Evolutionary conservation across 768 basidiomycete species (phyloP).

Genomic region (Baorangia bicolor): DNA sequence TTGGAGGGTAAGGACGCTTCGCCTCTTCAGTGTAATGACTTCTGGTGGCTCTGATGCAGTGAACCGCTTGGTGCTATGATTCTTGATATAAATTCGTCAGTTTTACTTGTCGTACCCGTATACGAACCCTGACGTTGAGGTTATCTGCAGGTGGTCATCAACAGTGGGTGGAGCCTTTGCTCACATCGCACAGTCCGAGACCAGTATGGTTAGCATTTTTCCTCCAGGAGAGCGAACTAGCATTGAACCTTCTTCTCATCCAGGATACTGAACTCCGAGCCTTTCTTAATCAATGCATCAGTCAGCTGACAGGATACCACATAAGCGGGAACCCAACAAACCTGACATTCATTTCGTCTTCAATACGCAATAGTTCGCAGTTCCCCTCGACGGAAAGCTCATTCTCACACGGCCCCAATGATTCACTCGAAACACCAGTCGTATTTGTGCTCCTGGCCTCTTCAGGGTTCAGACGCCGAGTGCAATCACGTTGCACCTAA

Average conservation of each 20-base stretch:
- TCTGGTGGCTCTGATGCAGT: background rate
- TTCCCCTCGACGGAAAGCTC: background rate
- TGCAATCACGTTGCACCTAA: conserved; percentile 4
- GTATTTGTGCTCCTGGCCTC: conserved; percentile 16
- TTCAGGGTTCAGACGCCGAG: background rate
- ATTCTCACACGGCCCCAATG: background rate
- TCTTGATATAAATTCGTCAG: conserved; percentile 4
- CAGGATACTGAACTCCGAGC: background rate
- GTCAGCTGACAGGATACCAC: background rate
- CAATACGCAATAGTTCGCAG: background rate
- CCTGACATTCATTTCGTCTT: background rate
- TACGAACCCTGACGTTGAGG: background rate
- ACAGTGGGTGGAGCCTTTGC: background rate
- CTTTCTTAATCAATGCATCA: background rate
- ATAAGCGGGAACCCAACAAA: background rate
- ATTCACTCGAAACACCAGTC: background rate
- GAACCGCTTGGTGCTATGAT: background rate
- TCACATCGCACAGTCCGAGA: background rate
- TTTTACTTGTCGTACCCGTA: background rate
- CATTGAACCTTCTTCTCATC: background rate
- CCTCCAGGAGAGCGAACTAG: background rate
- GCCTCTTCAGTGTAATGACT: background rate
- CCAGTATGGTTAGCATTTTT: background rate
- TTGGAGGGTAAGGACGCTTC: conserved; percentile 1
- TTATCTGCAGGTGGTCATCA: background rate